Base-by-base conservation (phyloP, 371 early-diverging fungal genomes). In the Rhizomucor pusillus region DNA sequence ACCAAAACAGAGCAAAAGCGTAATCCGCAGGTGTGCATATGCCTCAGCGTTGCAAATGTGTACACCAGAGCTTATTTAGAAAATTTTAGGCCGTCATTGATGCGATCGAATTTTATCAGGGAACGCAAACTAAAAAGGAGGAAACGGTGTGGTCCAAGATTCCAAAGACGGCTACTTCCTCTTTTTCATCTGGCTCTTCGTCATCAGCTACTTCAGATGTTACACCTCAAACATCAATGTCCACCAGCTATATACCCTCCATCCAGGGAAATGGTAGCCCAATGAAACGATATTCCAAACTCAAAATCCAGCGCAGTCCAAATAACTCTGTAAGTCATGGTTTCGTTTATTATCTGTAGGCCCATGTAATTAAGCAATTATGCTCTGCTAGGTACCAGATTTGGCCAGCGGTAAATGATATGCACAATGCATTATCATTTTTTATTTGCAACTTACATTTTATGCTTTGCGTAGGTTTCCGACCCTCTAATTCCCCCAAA, bases 1-100 rank as follows among this genome's bases (percentile, higher is more conserved):
- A 85, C 96, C 36, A 89, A 92, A 68, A 89, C 90, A 67, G 95
- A 98, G 59, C 96, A 96, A 70, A 82, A 88, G 64, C 89, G 89
- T n/a, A 87, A 98, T 65, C 97, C 97, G 23, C 93, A 94, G 68
- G 90, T 79, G 73, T 12, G 7, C 0, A 25, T 3, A 29, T 29
- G 29, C 7, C 7, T 50, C 18, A 23, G 12, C n/a, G n/a, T 22
- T 16, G 2, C 13, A 6, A 14, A 50, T 35, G 13, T 9, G 29
- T 2, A n/a, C 20, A 22, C 37, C 19, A 37, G 1, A 23, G 23
- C 16, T 54, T 23, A 33, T 37, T 16, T 45, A 29, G 5, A 40
- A 13, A 35, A 40, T 35, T 14, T 18, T 62, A 79, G 79, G 89
- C 97, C 11, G 92, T 98, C 22, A 77, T 97, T 35, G 95, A 97